These are phyloP conservation scores for Rhizoclosmatium globosum DNA, from an alignment of 192 early-diverging fungal genomes.

Conservation along the genomic window DNA sequence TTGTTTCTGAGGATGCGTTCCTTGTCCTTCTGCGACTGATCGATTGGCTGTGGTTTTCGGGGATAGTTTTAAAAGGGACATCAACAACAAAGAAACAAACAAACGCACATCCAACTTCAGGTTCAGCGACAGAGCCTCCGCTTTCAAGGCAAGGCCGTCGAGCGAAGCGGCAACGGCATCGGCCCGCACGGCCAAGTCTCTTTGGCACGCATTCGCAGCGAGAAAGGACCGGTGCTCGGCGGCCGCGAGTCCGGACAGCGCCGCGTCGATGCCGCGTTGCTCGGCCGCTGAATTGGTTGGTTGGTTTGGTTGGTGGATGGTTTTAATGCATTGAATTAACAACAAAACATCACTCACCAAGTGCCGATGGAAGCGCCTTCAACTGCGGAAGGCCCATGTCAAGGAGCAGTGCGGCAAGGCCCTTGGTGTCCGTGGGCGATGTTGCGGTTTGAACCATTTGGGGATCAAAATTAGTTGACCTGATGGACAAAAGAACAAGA, in stretches of 20 bases:
- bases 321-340: too few relatives aligned
- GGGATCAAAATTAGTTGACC: too few relatives aligned
- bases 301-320: neutral
- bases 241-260: constrained; percentile 72
- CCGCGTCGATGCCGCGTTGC: constrained; percentile 58
- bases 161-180: constrained; percentile 53
- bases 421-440: constrained; percentile 15
- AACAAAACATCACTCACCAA: neutral
- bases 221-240: constrained; percentile 66
- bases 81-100: neutral
- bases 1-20: constrained; percentile 29
- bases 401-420: constrained; percentile 68
- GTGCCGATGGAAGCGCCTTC: constrained; percentile 46
- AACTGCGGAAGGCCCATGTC: constrained; percentile 69
- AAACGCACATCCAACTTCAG: neutral
- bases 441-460: too few relatives aligned
- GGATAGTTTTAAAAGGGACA: neutral
- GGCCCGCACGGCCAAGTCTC: constrained; percentile 26
- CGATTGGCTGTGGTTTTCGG: constrained; percentile 56
- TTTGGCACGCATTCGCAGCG: constrained; percentile 66
- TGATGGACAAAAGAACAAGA: too few relatives aligned
- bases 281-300: constrained; percentile 37
- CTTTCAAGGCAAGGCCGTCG: constrained; percentile 52
- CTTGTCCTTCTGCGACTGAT: constrained; percentile 30
- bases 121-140: constrained; percentile 51